phyloP scores from a whole-genome alignment of 352 stramenopile genomes.

The Pythium dissimile region DNA sequence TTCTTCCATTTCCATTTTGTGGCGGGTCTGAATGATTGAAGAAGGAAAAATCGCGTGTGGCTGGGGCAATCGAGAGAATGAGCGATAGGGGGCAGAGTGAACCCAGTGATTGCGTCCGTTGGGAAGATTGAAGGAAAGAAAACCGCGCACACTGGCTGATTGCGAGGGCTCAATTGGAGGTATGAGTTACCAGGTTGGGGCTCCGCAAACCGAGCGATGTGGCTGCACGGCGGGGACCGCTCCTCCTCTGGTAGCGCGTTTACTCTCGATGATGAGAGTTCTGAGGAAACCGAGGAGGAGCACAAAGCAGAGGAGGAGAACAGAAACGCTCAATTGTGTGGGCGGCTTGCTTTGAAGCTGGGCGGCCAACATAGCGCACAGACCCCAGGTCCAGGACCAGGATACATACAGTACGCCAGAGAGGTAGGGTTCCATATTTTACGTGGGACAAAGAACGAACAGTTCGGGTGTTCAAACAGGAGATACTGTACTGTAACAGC shows the following conservation, averaged over 20 bases:
- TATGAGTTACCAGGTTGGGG: too few species aligned
- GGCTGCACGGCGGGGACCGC: too few species aligned
- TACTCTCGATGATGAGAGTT: not conserved
- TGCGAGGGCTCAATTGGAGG: too few species aligned
- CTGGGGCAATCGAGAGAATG: not conserved
- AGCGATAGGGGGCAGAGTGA: not conserved
- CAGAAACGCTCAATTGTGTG: not conserved
- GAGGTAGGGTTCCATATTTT: constrained; percentile 9
- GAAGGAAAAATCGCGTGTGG: not conserved
- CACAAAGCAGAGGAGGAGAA: not conserved
- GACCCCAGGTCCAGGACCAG: not conserved
- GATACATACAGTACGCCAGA: constrained; percentile 1
- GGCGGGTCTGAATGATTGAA: not conserved
- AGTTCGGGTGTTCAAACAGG: not conserved
- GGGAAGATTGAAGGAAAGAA: not conserved
- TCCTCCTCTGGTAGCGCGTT: too few species aligned
- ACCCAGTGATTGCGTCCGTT: not conserved
- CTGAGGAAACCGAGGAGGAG: not conserved
- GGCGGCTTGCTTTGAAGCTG: constrained; percentile 3
- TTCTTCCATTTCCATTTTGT: not conserved
- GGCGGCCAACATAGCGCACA: not conserved
- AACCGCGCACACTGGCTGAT: too few species aligned
- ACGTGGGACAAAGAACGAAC: not conserved
- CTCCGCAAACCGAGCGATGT: too few species aligned
- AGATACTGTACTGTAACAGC: not conserved